Evolutionary conservation across 1,284 basidiomycete species (phyloP).

Genomic region (Polyporus tsugae): DNA sequence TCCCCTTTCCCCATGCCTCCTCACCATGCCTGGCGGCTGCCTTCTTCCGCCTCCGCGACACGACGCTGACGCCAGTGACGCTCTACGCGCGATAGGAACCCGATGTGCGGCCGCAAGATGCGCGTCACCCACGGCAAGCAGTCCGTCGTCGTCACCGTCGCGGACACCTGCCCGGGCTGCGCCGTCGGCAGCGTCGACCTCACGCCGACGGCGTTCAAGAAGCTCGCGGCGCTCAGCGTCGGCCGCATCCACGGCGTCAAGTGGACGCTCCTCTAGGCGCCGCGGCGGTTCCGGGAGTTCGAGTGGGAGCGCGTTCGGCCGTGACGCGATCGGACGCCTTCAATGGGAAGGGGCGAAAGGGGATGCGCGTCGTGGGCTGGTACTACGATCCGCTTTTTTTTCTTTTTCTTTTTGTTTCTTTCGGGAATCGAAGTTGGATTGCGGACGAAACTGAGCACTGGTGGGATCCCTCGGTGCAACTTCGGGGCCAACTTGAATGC

Average conservation of each 20-base stretch:
- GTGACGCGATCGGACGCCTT: not conserved
- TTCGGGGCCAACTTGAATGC: too few species aligned
- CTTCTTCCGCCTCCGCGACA: not conserved
- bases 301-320: not conserved
- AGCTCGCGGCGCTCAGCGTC: conserved; percentile 44
- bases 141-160: conserved; percentile 45
- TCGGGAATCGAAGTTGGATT: not conserved
- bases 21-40: too few species aligned
- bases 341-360: not conserved
- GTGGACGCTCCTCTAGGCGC: conserved; percentile 30
- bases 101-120: conserved; percentile 46
- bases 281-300: not conserved
- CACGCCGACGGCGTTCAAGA: conserved; percentile 49
- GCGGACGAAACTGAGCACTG: not conserved
- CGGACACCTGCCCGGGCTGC: conserved; percentile 54
- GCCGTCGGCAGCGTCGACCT: conserved; percentile 50
- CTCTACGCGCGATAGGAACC: conserved; percentile 36
- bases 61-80: not conserved
- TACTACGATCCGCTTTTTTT: not conserved
- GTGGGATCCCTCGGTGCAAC: too few species aligned
- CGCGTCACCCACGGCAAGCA: conserved; percentile 27
- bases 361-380: not conserved
- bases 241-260: conserved; percentile 35
- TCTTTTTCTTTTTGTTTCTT: not conserved
- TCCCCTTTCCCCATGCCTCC: not conserved